Percentiles rank a stretch among this genome's conserved stretches.
These are phyloP conservation scores for Nannochloris sp. DNA, from an alignment of 139 green algal genomes.

Conservation along the genomic window DNA sequence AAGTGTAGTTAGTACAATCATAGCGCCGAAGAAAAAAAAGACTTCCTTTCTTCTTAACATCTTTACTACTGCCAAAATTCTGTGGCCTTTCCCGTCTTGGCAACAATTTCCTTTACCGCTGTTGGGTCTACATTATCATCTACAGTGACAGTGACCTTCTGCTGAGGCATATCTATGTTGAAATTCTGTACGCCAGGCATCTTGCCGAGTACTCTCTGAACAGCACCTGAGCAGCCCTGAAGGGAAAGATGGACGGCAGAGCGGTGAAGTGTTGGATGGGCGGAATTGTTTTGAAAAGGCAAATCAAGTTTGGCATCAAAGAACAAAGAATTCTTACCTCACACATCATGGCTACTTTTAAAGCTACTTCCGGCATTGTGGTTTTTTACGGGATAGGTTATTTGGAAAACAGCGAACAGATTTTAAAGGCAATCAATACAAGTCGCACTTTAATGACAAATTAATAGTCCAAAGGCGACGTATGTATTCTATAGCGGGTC, in stretches of 20 bases:
- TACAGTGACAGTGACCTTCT: constrained; percentile 16
- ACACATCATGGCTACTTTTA: constrained; percentile 36
- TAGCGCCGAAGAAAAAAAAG: no score
- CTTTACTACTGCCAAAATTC: constrained; percentile 21
- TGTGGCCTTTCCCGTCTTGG: constrained; percentile 32
- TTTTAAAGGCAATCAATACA: no score
- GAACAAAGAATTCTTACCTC: constrained; percentile 12
- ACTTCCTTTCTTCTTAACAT: no score
- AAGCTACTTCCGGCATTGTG: constrained; percentile 21
- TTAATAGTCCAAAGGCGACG: no score
- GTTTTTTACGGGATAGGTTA: no score
- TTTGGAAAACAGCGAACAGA: no score
- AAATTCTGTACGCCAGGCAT: constrained; percentile 20
- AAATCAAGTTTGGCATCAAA: background rate
- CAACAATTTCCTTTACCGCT: constrained; percentile 21
- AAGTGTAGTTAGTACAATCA: no score
- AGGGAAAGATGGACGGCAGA: background rate
- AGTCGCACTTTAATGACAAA: no score
- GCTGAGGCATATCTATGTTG: constrained; percentile 16
- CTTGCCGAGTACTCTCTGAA: constrained; percentile 22
- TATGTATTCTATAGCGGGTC: no score
- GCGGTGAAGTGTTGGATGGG: no score
- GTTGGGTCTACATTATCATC: constrained; percentile 2
- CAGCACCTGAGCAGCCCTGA: constrained; percentile 30
- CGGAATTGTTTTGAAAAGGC: background rate